Evolutionary conservation across 495 filamentous ascomycete genomes (phyloP).

Genomic region (Talaromyces borbonicus): DNA sequence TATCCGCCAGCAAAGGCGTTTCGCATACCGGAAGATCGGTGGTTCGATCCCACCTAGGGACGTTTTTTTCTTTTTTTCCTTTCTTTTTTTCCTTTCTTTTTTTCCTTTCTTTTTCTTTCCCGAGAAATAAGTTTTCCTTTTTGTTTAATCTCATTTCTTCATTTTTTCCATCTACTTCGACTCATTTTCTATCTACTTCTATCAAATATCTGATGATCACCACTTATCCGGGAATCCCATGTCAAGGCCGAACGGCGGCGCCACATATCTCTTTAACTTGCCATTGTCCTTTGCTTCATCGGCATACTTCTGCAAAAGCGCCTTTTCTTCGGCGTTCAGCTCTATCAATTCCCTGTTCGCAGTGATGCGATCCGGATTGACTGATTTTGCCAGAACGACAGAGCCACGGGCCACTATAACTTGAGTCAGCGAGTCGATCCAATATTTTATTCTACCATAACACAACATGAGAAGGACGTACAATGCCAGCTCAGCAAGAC

Average conservation of each 20-base stretch:
- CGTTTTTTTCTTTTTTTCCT: neutral
- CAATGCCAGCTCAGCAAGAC: conserved; percentile 70
- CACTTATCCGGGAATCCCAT: conserved; percentile 71
- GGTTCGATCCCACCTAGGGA: conserved; percentile 5
- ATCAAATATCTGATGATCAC: neutral
- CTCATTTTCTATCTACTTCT: neutral
- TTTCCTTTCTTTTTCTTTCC: neutral
- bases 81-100: neutral
- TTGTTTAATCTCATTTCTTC: neutral
- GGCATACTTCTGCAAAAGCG: conserved; percentile 51
- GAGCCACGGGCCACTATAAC: conserved; percentile 57
- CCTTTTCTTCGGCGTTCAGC: conserved; percentile 56
- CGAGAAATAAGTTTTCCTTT: neutral
- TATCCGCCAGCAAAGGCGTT: neutral
- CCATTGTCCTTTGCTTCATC: conserved; percentile 47
- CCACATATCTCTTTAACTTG: conserved; percentile 61
- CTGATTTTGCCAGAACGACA: conserved; percentile 72
- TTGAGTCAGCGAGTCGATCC: too few species aligned
- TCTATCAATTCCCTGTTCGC: conserved; percentile 60
- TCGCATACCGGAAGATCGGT: conserved; percentile 2
- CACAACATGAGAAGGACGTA: conserved; percentile 25
- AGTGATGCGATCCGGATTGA: conserved; percentile 63
- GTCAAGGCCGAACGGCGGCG: conserved; percentile 66
- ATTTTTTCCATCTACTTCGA: neutral
- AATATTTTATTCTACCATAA: neutral